Conservation (phyloP, 805 yeast genomes). For the Ogataea neopini region DNA sequence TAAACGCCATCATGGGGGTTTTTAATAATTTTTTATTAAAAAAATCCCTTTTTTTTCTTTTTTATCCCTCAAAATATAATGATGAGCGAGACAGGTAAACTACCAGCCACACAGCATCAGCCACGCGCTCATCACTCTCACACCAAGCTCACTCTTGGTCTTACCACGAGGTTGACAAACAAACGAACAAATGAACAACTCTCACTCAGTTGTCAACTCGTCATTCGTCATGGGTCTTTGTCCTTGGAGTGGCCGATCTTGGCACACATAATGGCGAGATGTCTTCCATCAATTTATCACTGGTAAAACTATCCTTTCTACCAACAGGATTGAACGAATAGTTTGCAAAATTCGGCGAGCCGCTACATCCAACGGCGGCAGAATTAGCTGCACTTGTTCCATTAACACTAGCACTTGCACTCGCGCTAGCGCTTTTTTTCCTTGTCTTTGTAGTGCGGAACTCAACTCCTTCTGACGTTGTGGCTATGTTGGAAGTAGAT, state of each 20-base stretch:
- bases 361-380: not conserved
- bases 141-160: too few relatives aligned
- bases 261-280: constrained; percentile 21
- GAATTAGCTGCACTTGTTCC: not conserved
- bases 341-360: constrained; percentile 22
- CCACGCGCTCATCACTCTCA: too few relatives aligned
- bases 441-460: constrained; percentile 21
- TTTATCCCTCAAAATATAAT: not conserved
- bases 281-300: constrained; percentile 17
- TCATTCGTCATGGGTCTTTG: too few relatives aligned
- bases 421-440: constrained; percentile 13
- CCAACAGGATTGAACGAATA: constrained; percentile 20
- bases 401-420: not conserved
- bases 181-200: too few relatives aligned
- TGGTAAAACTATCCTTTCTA: constrained; percentile 13
- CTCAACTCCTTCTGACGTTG: constrained; percentile 7
- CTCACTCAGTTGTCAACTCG: too few relatives aligned
- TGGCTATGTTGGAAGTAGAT: not conserved
- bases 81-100: too few relatives aligned
- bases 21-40: not conserved
- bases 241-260: constrained; percentile 3
- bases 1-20: not conserved
- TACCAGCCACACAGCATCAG: too few relatives aligned
- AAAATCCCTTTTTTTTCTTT: not conserved
- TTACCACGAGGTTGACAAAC: too few relatives aligned